Base-by-base conservation (phyloP, 2,329 filamentous ascomycete genomes). In the Colletotrichum horii region DNA sequence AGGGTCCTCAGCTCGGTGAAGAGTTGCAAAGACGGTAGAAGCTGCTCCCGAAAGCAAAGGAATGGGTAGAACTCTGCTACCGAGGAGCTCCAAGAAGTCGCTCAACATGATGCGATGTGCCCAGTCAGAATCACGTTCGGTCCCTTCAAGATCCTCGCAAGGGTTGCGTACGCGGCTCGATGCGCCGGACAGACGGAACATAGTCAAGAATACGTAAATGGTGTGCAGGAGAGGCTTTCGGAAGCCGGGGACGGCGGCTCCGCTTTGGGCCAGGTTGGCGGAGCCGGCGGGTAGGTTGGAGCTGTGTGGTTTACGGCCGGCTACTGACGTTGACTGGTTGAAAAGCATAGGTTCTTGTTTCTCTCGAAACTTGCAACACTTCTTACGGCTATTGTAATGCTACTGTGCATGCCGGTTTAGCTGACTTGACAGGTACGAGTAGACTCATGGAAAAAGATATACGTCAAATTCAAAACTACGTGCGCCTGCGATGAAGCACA, bases 331-430 rank as follows among this genome's bases (percentile, higher is more conserved):
- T 24, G 0, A n/a, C 19, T 52, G 43, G n/a, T 3, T 14, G 11
- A 1, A 12, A 52, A 22, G 0, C 12, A 22, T n/a, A 52, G 11
- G 8, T 14, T 22, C 11, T 22, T 12, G 0, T 52, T 52, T 24
- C 3, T 52, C 43, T 14, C 11, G 12, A 52, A 19, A 0, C n/a
- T 3, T 14, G 19, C 38, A n/a, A n/a, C 38, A 0, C 6, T 3
- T 52, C 12, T 14, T 14, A 52, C 12, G 4, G n/a, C n/a, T 52
- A 52, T 0, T 22, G 14, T 14, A 14, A 8, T 14, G 0, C 0
- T 4, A 52, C 6, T 24, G 1, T 52, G 16, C 36, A 38, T 19
- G 43, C 43, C 2, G n/a, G 11, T 52, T 52, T 22, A 24, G 38
- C 19, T 48, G n/a, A 3, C n/a, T 14, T 22, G n/a, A 52, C 14